phyloP scores from a whole-genome alignment of 2,329 filamentous ascomycete genomes.

The Tolypocladium tundrense region DNA sequence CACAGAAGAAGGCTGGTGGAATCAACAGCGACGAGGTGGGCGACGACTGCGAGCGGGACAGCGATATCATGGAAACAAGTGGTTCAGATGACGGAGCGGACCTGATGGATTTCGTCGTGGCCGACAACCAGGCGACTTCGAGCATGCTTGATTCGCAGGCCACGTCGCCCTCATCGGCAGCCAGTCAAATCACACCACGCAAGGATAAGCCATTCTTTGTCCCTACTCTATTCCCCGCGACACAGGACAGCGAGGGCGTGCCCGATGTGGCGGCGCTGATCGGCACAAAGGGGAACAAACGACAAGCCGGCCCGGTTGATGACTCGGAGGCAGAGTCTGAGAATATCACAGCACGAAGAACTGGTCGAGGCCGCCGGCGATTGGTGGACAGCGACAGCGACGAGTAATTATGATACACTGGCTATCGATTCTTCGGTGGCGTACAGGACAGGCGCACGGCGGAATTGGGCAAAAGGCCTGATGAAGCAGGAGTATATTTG shows the following conservation, averaged over 20 bases:
- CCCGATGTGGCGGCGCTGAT: slow-evolving; percentile 23
- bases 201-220: slow-evolving; percentile 24
- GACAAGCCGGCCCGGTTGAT: neutral
- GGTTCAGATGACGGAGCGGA: slow-evolving; percentile 39
- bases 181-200: slow-evolving; percentile 9
- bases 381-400: slow-evolving; percentile 22
- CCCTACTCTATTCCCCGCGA: slow-evolving; percentile 25
- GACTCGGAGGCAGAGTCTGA: slow-evolving; percentile 10
- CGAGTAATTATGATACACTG: slow-evolving; percentile 4
- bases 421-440: neutral
- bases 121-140: slow-evolving; percentile 31
- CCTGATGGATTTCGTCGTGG: slow-evolving; percentile 47
- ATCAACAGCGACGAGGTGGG: slow-evolving; percentile 37
- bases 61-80: slow-evolving; percentile 34
- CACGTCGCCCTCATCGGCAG: slow-evolving; percentile 14
- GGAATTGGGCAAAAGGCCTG: neutral
- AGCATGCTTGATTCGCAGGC: slow-evolving; percentile 22
- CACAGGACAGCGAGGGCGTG: slow-evolving; percentile 30
- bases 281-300: slow-evolving; percentile 2
- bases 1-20: slow-evolving; percentile 12
- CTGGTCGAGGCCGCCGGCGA: slow-evolving; percentile 14
- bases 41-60: slow-evolving; percentile 41
- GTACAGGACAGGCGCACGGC: neutral
- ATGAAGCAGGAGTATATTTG: slow-evolving; percentile 1
- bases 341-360: slow-evolving; percentile 8